Base-by-base conservation (phyloP, 1,139 yeast genomes). In the Hemisphaericaspora lyxosophila region DNA sequence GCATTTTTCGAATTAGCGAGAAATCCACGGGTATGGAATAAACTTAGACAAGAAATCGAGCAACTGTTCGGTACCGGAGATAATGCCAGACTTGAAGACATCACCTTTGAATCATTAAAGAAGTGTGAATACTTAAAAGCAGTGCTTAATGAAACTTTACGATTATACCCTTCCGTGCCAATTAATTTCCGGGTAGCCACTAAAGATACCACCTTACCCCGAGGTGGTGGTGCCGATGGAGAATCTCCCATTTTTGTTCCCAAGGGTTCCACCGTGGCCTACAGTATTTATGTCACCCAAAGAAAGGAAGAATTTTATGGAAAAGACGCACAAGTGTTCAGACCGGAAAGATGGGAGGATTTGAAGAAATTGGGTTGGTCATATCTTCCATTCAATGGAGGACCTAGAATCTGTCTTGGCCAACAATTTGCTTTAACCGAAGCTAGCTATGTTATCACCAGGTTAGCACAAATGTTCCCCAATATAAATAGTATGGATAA, bases 381-480 rank as follows among this genome's bases (percentile, higher is more conserved):
- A 24, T 77, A 63, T 51, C 55, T 77, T 26, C 81, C 82, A 14
- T 77, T 77, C 62, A 78, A 78, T 47, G 83, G 83, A 36, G 83
- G 84, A 4, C 82, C 83, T 26, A 62, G 83, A 44, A 76, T 78
- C 40, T 78, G 84, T 51, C 61, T 78, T 33, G 83, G 83, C 25
- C 82, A 77, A 57, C 82, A 76, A 54, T 75, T 74, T 58, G 82
- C 82, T 1, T 68, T 78, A 43, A 75, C 81, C 27, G 84, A 78
- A 55, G 72, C 76, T 3, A 62, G 75, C 9, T 77, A 75, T 45
- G 67, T 73, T 13, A 49, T 74, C 34, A 69, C 64, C 14, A 62
- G 82, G 41, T 56, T 77, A 38, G 59, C 62, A 12, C 78, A 72
- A 54, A 38, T 59, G 56, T 67, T 62, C 51, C 62, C 67, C n/a